phyloP scores from a whole-genome alignment of 306 rosid species.

The Pachyrhizus erosus region DNA sequence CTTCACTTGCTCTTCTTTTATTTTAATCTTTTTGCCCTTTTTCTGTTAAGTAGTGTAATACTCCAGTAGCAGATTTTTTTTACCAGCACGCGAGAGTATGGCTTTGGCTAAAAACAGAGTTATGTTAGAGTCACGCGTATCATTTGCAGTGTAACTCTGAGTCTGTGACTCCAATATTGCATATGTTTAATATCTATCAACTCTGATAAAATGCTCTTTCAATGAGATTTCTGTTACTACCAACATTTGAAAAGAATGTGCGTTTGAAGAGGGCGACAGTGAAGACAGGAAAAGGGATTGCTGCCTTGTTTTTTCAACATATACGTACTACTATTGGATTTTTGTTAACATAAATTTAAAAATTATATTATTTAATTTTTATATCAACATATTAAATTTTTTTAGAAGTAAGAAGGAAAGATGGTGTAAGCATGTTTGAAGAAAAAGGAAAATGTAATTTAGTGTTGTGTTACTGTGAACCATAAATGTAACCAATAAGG shows the following conservation, averaged over 20 bases:
- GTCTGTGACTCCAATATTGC: constrained; percentile 18
- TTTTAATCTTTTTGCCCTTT: constrained; percentile 8
- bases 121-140: constrained; percentile 1
- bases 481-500: constrained; percentile 37
- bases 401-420: no score
- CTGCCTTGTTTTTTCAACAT: no score
- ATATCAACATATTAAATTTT: no score
- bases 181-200: no score
- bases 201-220: constrained; percentile 8
- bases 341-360: no score
- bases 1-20: no score
- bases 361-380: no score
- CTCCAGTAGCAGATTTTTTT: constrained; percentile 16
- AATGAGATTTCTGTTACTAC: constrained; percentile 30
- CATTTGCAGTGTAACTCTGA: constrained; percentile 12
- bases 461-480: neutral
- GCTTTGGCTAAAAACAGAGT: constrained; percentile 24
- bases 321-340: no score
- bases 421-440: no score
- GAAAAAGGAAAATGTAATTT: neutral
- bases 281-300: constrained; percentile 12
- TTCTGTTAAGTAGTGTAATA: constrained; percentile 20
- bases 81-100: neutral
- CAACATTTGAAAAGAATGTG: constrained; percentile 62
- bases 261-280: constrained; percentile 12